Evolutionary conservation across 2,329 filamentous ascomycete genomes (phyloP), one percentile per base, ranked within the genome.

Genomic region (Nigrograna mackinnonii): DNA sequence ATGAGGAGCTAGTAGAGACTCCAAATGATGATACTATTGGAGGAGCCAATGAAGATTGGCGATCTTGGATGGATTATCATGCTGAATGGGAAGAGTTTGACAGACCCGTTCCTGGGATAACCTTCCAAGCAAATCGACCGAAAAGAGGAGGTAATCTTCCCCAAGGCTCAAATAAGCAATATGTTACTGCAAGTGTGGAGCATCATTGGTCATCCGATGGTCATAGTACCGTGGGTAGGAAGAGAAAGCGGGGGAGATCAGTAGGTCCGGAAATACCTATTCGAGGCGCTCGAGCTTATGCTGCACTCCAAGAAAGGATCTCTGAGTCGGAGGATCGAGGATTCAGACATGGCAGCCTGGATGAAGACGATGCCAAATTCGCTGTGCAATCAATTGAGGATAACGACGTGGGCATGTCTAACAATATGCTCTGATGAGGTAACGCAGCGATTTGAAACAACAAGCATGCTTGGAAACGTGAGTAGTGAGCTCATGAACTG

Each of bases 71-170:
- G 1, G 55, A 75, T 2, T 79, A 76, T 38, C 70, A 66, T 34
- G 67, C 71, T 14, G 68, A 74, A 22, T 82, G 79, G 79, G 78
- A 82, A 52, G 54, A 54, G n/a, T 44, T 50, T 28, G 36, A 37
- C 1, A 47, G 32, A 4, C 54, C 55, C 14, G 47, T 64, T 2
- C 44, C 51, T 3, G 18, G 17, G 6, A 37, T 46, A 3, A 50
- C 22, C 3, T 60, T 67, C 32, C 9, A 46, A 11, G 47, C 46
- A 6, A 62, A 59, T 20, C 49, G 48, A 19, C n/a, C n/a, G n/a
- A n/a, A n/a, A n/a, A n/a, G n/a, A n/a, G n/a, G n/a, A n/a, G n/a
- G n/a, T n/a, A n/a, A n/a, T n/a, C n/a, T n/a, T n/a, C n/a, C n/a
- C n/a, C n/a, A n/a, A n/a, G n/a, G n/a, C n/a, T n/a, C n/a, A n/a